Base-by-base conservation (phyloP, 179 eudicot genomes). In the Nepenthes alata region DNA sequence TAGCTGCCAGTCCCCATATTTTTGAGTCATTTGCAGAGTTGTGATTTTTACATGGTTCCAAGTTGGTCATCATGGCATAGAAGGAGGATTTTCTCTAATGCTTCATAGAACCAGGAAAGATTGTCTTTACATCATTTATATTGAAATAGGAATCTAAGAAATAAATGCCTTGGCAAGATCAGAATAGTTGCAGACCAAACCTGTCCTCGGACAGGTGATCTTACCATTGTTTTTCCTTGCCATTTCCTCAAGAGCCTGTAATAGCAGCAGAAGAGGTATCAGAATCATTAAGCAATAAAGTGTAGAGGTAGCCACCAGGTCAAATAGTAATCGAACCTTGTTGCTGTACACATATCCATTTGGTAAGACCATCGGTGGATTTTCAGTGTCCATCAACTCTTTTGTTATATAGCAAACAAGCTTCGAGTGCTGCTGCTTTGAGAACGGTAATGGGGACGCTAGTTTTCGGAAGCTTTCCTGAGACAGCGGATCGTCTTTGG, bases 351-450 rank as follows among this genome's bases (percentile, higher is more conserved):
- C 97, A 35, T 80, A 74, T 70, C 99, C 99, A 70, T 90, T 93
- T 2, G 99, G 99, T 63, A 93, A 73, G 72, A 90, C 99, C 68
- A 94, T 78, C 15, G 99, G 99, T 15, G 97, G 99, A 77, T 94
- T 90, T 77, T 90, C 97, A 0, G 97, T 83, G 82, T 94, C 99
- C 97, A 94, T 94, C 47, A 90, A 55, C 78, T 94, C 97, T 73
- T 90, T 94, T 47, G 86, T 87, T 57, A 94, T 90, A 80, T 85
- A 82, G 77, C 99, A 94, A 25, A 94, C 97, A 53, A 90, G 96
- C 77, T 94, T 94, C 2, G 97, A 94, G 68, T 87, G 94, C 66
- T 90, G 99, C 74, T 93, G 99, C 87, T 94, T 90, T 25, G 96
- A 90, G 78, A 79, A 94, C 13, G 99, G 99, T 44, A 94, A 74